These are phyloP conservation scores for Colletotrichum melonis DNA, from an alignment of 2,329 filamentous ascomycete species.

Conservation along the genomic window DNA sequence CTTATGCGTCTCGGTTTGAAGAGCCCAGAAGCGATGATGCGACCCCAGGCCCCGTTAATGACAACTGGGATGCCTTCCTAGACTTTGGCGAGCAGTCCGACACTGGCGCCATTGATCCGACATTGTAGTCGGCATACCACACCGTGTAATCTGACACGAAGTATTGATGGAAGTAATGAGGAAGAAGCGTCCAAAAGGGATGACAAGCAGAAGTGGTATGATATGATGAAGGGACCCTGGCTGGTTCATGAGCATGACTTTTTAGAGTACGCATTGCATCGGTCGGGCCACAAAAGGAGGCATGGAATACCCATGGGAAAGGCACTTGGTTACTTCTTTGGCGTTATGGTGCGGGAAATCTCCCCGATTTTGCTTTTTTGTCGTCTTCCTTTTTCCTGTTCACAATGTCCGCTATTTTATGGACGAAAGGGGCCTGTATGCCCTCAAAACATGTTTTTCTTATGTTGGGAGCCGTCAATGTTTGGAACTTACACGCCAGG, in stretches of 20 bases:
- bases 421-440: background rate
- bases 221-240: slow-evolving; percentile 16
- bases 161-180: slow-evolving; percentile 42
- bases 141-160: background rate
- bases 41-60: slow-evolving; percentile 12
- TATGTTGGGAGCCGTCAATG: background rate
- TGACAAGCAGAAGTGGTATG: slow-evolving; percentile 13
- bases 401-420: background rate
- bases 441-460: background rate
- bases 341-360: slow-evolving; percentile 15
- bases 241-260: slow-evolving; percentile 34
- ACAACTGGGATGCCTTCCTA: slow-evolving; percentile 25
- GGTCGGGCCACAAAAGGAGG: slow-evolving; percentile 28
- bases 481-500: background rate
- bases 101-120: slow-evolving; percentile 14
- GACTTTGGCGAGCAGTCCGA: slow-evolving; percentile 38
- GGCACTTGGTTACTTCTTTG: background rate
- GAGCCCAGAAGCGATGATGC: background rate
- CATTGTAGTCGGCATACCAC: slow-evolving; percentile 7
- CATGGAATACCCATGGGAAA: slow-evolving; percentile 25
- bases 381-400: background rate
- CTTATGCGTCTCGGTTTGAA: slow-evolving; percentile 16
- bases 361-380: background rate
- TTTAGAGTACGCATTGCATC: slow-evolving; percentile 36
- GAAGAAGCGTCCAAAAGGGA: slow-evolving; percentile 25